Evolutionary conservation across 2,329 filamentous ascomycete species (phyloP), one percentile per base, ranked within the genome.

Genomic region (Simplicillium aogashimaense): DNA sequence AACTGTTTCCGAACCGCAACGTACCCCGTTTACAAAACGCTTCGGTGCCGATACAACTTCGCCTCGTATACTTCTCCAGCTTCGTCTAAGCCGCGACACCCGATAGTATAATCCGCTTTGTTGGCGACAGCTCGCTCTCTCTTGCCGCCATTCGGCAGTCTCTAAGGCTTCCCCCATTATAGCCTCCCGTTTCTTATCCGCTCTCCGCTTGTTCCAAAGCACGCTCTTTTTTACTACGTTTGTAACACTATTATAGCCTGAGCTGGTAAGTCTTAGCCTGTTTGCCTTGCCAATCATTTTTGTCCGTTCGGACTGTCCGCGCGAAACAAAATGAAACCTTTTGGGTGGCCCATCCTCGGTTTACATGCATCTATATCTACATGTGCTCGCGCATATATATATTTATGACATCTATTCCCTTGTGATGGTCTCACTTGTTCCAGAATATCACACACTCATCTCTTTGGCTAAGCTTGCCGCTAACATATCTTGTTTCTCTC

Each of bases 111-210:
- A 43, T 46, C 52, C 53, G 55, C 50, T 54, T 49, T 56, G 58
- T 56, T 60, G 59, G 60, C 51, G 51, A 56, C 52, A 47, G 20
- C 20, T 25, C 53, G 57, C 53, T 51, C 50, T 53, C 47, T 43
- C 48, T 45, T 43, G 47, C 45, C 53, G 55, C 51, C 53, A 53
- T 54, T 55, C 50, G 56, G 57, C 55, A 55, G 42, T 47, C 46
- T 51, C 45, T 36, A 42, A 46, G 45, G 43, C 41, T 50, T 45
- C 42, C 43, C 41, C 54, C 51, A 46, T 47, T 46, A 43, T 48
- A 41, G 42, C 43, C 46, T 45, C 40, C 39, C 41, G 38, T 39
- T 46, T 47, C 37, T 29, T 36, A 40, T 37, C 30, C 44, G 40
- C 45, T 47, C 20, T 47, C 42, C 44, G 42, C 35, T 39, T 38